Conservation (phyloP, 1,284 basidiomycete genomes). For the Xerocomus subilludens region DNA sequence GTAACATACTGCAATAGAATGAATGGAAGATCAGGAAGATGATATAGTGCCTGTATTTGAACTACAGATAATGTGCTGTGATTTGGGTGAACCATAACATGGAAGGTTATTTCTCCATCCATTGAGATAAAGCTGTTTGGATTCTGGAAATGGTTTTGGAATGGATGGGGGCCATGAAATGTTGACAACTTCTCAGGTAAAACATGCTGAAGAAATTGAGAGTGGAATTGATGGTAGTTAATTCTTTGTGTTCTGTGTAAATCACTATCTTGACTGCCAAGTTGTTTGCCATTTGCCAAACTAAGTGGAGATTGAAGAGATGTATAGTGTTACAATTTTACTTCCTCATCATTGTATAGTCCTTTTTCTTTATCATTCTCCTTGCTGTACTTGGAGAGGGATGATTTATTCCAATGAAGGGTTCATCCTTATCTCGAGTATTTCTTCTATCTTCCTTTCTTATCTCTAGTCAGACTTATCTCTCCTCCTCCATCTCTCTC, state of each 20-base stretch:
- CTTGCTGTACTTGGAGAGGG: too few relatives aligned
- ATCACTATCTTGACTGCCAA: neutral
- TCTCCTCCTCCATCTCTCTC: too few relatives aligned
- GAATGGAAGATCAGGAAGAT: neutral
- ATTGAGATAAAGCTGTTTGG: neutral
- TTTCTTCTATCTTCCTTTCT: too few relatives aligned
- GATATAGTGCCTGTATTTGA: neutral
- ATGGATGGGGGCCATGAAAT: neutral
- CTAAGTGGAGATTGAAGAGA: too few relatives aligned
- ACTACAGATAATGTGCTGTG: neutral
- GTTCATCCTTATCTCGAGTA: too few relatives aligned
- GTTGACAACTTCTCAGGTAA: neutral
- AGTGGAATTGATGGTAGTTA: neutral
- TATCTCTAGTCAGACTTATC: too few relatives aligned
- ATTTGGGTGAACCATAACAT: neutral
- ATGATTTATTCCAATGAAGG: too few relatives aligned
- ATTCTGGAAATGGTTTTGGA: neutral
- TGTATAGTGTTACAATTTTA: too few relatives aligned
- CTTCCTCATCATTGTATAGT: too few relatives aligned
- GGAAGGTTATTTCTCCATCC: neutral
- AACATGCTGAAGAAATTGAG: conserved; percentile 1
- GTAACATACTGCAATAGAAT: too few relatives aligned
- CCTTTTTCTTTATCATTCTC: too few relatives aligned
- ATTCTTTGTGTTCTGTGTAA: neutral
- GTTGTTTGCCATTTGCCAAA: neutral